A percentile compares a stretch with the other conserved stretches of the same genome.
Evolutionary conservation across 192 early-diverging fungal species (phyloP).

Genomic region (Backusella tarrabulga): DNA sequence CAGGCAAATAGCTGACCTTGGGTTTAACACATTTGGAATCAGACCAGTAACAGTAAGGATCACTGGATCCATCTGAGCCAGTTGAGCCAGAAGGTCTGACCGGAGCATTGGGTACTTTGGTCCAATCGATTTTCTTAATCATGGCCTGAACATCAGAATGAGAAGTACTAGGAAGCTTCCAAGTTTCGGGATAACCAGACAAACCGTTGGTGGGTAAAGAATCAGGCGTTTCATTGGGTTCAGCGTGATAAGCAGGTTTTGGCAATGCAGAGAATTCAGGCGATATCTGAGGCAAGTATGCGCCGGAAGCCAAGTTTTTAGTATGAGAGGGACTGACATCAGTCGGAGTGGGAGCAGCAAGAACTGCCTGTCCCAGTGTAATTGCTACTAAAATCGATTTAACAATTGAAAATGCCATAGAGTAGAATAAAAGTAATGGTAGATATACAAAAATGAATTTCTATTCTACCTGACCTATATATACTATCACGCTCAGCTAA

Average conservation of each 20-base stretch:
- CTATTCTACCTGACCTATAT: background rate
- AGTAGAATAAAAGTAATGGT: background rate
- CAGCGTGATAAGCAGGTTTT: background rate
- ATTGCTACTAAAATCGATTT: background rate
- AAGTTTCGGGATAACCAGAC: slow-evolving; percentile 23
- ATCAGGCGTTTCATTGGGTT: background rate
- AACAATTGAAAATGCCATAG: background rate
- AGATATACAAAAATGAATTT: background rate
- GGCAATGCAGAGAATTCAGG: background rate
- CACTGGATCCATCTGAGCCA: background rate
- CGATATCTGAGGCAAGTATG: background rate
- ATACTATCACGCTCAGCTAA: background rate
- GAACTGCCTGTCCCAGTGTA: background rate
- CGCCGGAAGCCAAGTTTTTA: background rate
- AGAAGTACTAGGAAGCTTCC: slow-evolving; percentile 28
- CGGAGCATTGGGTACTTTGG: slow-evolving; percentile 19
- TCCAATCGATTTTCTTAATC: slow-evolving; percentile 28
- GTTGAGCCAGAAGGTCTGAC: slow-evolving; percentile 11
- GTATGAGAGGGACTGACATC: background rate
- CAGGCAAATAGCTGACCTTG: slow-evolving; percentile 27
- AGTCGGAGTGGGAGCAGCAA: background rate
- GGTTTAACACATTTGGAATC: slow-evolving; percentile 13
- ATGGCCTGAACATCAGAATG: slow-evolving; percentile 19
- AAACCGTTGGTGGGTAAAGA: background rate
- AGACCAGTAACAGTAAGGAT: slow-evolving; percentile 22